Evolutionary conservation across 176 grass and related monocot genomes (phyloP).

Genomic region (Pharus latifolius): DNA sequence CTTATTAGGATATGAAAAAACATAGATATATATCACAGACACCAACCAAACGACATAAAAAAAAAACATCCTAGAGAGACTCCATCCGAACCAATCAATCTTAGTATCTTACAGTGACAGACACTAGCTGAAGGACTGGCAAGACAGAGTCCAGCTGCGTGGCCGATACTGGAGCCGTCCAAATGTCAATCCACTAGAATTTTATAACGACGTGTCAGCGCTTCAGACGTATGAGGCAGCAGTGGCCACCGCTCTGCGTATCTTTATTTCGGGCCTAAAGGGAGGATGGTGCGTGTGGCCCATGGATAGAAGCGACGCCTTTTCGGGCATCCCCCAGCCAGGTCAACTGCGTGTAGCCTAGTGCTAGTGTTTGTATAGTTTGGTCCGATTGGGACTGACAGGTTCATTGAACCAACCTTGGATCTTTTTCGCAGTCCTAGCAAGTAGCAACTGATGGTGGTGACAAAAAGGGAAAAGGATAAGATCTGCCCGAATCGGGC

Average conservation of each 20-base stretch:
- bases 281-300: not conserved
- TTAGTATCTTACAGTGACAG: no score
- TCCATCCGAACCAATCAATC: no score
- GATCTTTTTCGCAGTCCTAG: not conserved
- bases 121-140: no score
- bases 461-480: not conserved
- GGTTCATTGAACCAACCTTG: constrained; percentile 25
- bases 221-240: not conserved
- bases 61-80: no score
- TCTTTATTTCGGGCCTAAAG: no score
- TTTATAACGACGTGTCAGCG: constrained; percentile 10
- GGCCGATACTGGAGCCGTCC: constrained; percentile 20
- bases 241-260: not conserved
- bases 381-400: not conserved
- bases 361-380: not conserved
- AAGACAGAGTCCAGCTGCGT: not conserved
- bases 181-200: constrained; percentile 2
- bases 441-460: not conserved
- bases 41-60: no score
- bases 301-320: not conserved
- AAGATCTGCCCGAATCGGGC: constrained; percentile 13
- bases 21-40: no score
- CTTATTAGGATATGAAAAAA: no score
- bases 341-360: not conserved
- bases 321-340: not conserved